Evolutionary conservation across 2,329 filamentous ascomycete genomes (phyloP).

Genomic region (Neoscytalidium dimidiatum): DNA sequence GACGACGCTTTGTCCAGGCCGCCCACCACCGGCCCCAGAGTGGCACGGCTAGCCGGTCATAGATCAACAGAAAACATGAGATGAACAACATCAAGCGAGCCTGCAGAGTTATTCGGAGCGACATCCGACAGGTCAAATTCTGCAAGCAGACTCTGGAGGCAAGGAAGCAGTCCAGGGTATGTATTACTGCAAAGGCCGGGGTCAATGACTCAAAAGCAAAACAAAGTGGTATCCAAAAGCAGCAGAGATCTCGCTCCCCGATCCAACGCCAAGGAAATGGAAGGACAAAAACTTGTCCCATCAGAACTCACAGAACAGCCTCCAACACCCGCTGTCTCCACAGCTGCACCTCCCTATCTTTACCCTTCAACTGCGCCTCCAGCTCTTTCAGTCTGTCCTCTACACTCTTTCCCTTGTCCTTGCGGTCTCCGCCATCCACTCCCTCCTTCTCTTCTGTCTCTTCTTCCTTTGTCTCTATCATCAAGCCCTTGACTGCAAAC

Average conservation of each 20-base stretch:
- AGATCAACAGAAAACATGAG: neutral
- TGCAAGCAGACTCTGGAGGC: neutral
- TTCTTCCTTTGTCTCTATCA: constrained; percentile 21
- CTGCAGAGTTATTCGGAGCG: neutral
- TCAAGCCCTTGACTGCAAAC: constrained; percentile 46
- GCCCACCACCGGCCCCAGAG: neutral
- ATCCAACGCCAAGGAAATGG: neutral
- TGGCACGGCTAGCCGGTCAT: neutral
- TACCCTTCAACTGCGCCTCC: constrained; percentile 35
- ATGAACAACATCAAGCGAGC: neutral
- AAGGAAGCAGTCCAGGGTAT: neutral
- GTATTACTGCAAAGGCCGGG: neutral
- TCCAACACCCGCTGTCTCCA: constrained; percentile 42
- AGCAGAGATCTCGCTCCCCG: neutral
- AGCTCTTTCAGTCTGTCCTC: constrained; percentile 21
- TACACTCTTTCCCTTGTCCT: neutral
- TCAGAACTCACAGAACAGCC: constrained; percentile 35
- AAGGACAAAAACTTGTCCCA: neutral
- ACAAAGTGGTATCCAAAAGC: constrained; percentile 14
- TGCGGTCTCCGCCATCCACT: neutral
- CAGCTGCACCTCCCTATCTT: constrained; percentile 35
- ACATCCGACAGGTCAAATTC: neutral
- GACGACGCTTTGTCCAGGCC: neutral
- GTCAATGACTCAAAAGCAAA: neutral
- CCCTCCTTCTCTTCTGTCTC: constrained; percentile 17